These are phyloP conservation scores for Aspergillus asperescens DNA, from an alignment of 495 filamentous ascomycete species.

Conservation along the genomic window DNA sequence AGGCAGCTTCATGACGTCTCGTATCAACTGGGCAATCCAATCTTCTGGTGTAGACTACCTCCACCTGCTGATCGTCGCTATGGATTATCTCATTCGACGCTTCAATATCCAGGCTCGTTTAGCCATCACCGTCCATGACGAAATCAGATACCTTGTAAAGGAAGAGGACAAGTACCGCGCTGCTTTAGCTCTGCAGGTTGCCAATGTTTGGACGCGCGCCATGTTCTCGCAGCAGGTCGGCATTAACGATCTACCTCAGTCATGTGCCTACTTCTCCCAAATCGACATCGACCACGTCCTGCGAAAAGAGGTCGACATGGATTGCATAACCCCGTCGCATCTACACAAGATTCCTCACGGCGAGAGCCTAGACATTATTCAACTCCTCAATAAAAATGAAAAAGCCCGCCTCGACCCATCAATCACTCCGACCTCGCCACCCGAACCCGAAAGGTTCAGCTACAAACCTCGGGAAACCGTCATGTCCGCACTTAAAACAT, in stretches of 20 bases:
- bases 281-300: constrained; percentile 92
- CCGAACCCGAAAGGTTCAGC: constrained; percentile 48
- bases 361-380: constrained; percentile 73
- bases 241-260: constrained; percentile 89
- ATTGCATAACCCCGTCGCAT: constrained; percentile 89
- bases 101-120: constrained; percentile 81
- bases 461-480: constrained; percentile 73
- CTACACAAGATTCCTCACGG: constrained; percentile 72
- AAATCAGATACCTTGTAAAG: constrained; percentile 88
- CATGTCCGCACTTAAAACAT: constrained; percentile 60
- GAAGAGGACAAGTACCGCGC: constrained; percentile 81
- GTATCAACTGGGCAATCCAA: constrained; percentile 99
- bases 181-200: constrained; percentile 86
- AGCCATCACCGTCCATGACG: constrained; percentile 93
- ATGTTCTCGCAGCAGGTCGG: constrained; percentile 97
- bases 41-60: constrained; percentile 97
- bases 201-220: constrained; percentile 93
- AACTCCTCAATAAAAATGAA: constrained; percentile 65
- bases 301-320: constrained; percentile 96
- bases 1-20: constrained; percentile 88
- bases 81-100: constrained; percentile 88
- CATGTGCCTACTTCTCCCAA: constrained; percentile 91
- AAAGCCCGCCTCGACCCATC: constrained; percentile 59
- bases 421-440: constrained; percentile 50
- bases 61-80: constrained; percentile 85